Evolutionary conservation across 2,329 filamentous ascomycete genomes (phyloP).

Genomic region (Clonostachys rhizophaga): DNA sequence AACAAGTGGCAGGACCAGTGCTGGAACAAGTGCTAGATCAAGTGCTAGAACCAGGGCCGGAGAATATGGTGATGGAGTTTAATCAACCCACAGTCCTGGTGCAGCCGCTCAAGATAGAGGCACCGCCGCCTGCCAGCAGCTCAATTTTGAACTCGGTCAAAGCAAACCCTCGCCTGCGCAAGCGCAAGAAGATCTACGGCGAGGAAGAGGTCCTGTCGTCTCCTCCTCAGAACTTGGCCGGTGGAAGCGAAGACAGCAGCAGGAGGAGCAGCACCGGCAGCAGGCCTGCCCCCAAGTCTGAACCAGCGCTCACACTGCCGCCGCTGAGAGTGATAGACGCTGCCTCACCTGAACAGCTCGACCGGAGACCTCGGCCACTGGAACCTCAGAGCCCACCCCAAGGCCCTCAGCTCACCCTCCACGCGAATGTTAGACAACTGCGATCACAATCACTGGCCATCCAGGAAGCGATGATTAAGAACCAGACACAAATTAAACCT

Average conservation of each 20-base stretch:
- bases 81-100: background rate
- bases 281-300: no score
- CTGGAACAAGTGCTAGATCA: background rate
- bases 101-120: background rate
- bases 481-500: no score
- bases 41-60: background rate
- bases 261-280: background rate
- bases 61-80: background rate
- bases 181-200: constrained; percentile 39
- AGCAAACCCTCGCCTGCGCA: constrained; percentile 37
- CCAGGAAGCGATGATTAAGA: no score
- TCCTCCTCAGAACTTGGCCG: constrained; percentile 6
- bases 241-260: background rate
- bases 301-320: background rate
- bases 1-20: background rate
- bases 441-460: no score
- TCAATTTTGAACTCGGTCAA: constrained; percentile 51
- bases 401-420: constrained; percentile 5
- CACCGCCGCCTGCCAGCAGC: constrained; percentile 9
- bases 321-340: background rate
- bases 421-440: no score
- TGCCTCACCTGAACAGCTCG: background rate
- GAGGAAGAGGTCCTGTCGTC: constrained; percentile 17
- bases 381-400: constrained; percentile 18
- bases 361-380: constrained; percentile 7